These are phyloP conservation scores for Ceratobasidium sp. DNA, from an alignment of 1,284 basidiomycete species.

Conservation along the genomic window DNA sequence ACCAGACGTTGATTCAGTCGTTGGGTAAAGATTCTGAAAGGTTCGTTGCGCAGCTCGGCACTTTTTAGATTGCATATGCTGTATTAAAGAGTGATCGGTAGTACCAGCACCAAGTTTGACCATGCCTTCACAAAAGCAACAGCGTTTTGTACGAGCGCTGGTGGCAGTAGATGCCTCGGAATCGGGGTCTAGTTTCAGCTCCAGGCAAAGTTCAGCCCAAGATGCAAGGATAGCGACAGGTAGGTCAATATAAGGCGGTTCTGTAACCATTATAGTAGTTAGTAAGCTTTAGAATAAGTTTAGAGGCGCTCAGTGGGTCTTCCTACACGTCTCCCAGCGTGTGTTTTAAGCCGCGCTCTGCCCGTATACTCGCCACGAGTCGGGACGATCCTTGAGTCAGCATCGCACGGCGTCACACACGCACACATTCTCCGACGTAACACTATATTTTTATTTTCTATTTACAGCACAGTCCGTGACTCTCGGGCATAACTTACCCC, in stretches of 20 bases:
- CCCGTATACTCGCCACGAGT: background rate
- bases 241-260: too few relatives aligned
- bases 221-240: too few relatives aligned
- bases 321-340: too few relatives aligned
- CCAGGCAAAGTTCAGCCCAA: background rate
- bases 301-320: too few relatives aligned
- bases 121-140: background rate
- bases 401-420: too few relatives aligned
- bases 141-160: background rate
- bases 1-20: too few relatives aligned
- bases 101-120: background rate
- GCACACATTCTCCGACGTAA: too few relatives aligned
- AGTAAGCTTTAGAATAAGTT: too few relatives aligned
- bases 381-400: background rate
- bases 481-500: background rate
- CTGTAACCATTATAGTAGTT: too few relatives aligned
- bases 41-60: background rate
- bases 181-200: background rate
- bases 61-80: background rate
- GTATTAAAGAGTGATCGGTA: background rate
- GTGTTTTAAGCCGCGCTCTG: too few relatives aligned
- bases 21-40: background rate
- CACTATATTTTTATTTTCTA: background rate
- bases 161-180: background rate
- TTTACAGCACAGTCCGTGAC: constrained; percentile 13